phyloP scores from a whole-genome alignment of 495 filamentous ascomycete genomes.

The Lophiotrema nucula region DNA sequence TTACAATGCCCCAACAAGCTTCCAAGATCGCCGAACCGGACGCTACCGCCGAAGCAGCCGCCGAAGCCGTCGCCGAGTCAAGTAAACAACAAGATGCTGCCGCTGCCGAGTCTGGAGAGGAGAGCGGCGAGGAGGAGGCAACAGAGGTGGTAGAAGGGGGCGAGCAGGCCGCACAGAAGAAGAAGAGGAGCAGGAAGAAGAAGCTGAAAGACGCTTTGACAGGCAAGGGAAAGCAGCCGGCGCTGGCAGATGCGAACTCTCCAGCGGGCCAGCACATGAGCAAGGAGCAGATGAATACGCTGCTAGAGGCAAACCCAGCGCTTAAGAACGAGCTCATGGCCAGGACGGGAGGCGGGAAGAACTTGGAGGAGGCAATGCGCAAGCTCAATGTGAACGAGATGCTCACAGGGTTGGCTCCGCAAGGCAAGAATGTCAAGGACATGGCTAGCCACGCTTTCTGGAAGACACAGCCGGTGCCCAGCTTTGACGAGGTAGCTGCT shows the following conservation, averaged over 20 bases:
- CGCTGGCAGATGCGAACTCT: constrained; percentile 1
- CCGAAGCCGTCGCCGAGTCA: constrained; percentile 28
- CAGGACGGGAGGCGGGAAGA: constrained; percentile 36
- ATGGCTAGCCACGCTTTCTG: constrained; percentile 98
- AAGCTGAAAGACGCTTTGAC: constrained; percentile 44
- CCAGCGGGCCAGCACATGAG: constrained; percentile 30
- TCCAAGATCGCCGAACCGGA: constrained; percentile 29
- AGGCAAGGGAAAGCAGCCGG: constrained; percentile 21
- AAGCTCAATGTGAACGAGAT: constrained; percentile 74
- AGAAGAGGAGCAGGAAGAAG: constrained; percentile 45
- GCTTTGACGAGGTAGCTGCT: constrained; percentile 50
- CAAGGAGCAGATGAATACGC: constrained; percentile 39
- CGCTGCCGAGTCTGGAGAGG: constrained; percentile 18
- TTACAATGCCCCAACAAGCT: constrained; percentile 26
- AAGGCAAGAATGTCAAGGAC: constrained; percentile 87
- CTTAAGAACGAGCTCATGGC: constrained; percentile 54
- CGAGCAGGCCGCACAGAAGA: constrained; percentile 35
- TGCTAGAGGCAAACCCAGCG: constrained; percentile 62
- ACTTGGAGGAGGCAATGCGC: constrained; percentile 61
- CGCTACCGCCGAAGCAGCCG: constrained; percentile 22
- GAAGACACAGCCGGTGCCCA: constrained; percentile 92
- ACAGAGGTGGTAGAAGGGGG: constrained; percentile 14
- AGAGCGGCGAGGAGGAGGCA: constrained; percentile 27
- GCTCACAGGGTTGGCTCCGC: constrained; percentile 71
- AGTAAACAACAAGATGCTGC: constrained; percentile 11